These are phyloP conservation scores for Ballota nigra DNA, from an alignment of 257 asterid genomes.

Conservation along the genomic window DNA sequence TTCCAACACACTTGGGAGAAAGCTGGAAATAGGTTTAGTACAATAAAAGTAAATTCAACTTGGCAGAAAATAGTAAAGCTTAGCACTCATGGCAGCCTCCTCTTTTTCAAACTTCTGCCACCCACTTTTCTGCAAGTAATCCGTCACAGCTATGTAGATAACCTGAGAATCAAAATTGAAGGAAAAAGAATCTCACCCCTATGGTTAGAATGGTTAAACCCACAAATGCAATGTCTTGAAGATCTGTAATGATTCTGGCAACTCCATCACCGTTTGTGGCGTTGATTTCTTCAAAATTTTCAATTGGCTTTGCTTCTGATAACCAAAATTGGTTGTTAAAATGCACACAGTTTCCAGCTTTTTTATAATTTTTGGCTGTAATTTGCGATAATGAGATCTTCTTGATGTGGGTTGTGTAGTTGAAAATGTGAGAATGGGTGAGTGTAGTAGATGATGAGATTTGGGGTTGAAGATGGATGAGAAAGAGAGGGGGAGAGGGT, in stretches of 20 bases:
- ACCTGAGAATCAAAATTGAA: not conserved
- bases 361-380: constrained; percentile 24
- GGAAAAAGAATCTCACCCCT: constrained; percentile 45
- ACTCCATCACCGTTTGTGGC: constrained; percentile 42
- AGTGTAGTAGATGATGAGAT: not conserved
- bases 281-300: constrained; percentile 45
- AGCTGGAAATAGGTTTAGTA: too few relatives aligned
- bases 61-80: too few relatives aligned
- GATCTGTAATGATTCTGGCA: constrained; percentile 42
- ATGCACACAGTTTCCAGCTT: constrained; percentile 39
- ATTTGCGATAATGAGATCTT: constrained; percentile 15
- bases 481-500: constrained; percentile 32
- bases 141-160: too few relatives aligned
- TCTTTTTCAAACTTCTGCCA: too few relatives aligned
- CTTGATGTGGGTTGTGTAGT: constrained; percentile 11
- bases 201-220: constrained; percentile 73
- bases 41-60: too few relatives aligned
- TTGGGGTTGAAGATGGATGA: constrained; percentile 26
- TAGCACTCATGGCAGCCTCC: too few relatives aligned
- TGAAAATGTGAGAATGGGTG: constrained; percentile 16
- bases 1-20: too few relatives aligned
- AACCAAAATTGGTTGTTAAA: constrained; percentile 33
- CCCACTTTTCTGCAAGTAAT: too few relatives aligned
- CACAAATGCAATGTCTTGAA: constrained; percentile 60
- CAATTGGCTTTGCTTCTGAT: constrained; percentile 47